Base-by-base conservation (phyloP, 352 stramenopile species). In the Aphanomyces stellatus region DNA sequence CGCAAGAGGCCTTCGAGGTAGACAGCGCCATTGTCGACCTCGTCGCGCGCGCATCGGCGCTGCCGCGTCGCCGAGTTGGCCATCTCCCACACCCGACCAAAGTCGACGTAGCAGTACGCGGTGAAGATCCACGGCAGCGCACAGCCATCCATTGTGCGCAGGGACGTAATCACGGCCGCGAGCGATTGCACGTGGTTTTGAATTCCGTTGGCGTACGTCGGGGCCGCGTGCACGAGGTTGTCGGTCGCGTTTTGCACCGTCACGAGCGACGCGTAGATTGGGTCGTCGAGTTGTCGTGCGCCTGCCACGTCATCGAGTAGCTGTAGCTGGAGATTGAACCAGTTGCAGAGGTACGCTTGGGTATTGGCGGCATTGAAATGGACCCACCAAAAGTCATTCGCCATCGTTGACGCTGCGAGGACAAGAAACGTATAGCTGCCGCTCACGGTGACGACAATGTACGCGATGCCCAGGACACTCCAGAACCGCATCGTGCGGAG, bases 301-400 rank as follows among this genome's bases (percentile, higher is more conserved):
- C 5, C 10, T n/a, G 22, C 19, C 8, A 5, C 2, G 30, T 57
- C 10, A 11, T 37, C 13, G 11, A 57, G 13, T 33, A 37, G 4
- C 28, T 31, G 24, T n/a, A 57, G 49, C 8, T 53, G 25, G 28
- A 8, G 6, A 15, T 53, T 63, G 6, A 63, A 63, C 55, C 55
- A 63, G n/a, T 63, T 51, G 19, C 22, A 31, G 22, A 53, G 15
- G n/a, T 63, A 63, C 13, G 55, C 37, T n/a, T 51, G 41, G 8
- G 55, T 53, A 10, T 35, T 35, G 24, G 28, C 30, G 19, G 34
- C 30, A 22, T 63, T 49, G 55, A 63, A 63, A 11, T 27, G 25
- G 4, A 28, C 55, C 55, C 55, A 63, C 55, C 55, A 63, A 63
- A 63, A 63, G 41, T 63, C 55, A 3, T 63, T 63, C 11, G 56